Conservation (phyloP, 2,329 filamentous ascomycete genomes). For the Penicillium rolfsii region DNA sequence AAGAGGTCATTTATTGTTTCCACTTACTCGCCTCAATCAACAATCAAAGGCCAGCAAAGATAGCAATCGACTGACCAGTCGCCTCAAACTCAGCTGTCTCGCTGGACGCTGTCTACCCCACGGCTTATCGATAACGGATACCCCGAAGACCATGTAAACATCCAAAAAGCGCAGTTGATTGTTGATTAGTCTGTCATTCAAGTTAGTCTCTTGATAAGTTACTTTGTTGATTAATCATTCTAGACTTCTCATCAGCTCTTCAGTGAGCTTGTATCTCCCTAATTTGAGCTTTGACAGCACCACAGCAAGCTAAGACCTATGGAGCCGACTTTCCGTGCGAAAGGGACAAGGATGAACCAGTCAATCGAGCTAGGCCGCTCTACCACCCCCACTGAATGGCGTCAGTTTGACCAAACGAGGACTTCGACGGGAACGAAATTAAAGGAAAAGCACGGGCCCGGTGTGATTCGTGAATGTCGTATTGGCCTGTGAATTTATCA, state of each 20-base stretch:
- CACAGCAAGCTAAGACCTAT: background rate
- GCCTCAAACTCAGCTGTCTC: background rate
- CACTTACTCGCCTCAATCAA: background rate
- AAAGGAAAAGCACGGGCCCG: constrained; percentile 20
- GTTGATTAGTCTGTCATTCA: too few relatives aligned
- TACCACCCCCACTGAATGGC: constrained; percentile 15
- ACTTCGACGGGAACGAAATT: background rate
- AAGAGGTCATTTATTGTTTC: background rate
- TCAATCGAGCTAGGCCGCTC: constrained; percentile 9
- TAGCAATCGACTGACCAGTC: background rate
- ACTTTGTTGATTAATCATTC: too few relatives aligned
- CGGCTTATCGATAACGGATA: constrained; percentile 14
- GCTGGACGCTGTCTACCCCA: background rate
- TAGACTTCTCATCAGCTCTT: background rate
- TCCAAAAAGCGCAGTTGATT: too few relatives aligned
- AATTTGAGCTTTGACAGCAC: background rate
- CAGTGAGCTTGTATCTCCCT: too few relatives aligned
- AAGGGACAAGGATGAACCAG: constrained; percentile 11
- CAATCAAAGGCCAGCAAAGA: background rate
- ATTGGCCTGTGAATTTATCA: constrained; percentile 14
- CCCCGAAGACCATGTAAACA: background rate
- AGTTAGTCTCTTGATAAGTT: too few relatives aligned
- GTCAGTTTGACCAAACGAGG: constrained; percentile 8
- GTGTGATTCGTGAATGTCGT: constrained; percentile 1
- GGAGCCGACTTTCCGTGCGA: background rate